Conservation (phyloP, 1,139 yeast genomes). For the Suhomyces kunorum region DNA sequence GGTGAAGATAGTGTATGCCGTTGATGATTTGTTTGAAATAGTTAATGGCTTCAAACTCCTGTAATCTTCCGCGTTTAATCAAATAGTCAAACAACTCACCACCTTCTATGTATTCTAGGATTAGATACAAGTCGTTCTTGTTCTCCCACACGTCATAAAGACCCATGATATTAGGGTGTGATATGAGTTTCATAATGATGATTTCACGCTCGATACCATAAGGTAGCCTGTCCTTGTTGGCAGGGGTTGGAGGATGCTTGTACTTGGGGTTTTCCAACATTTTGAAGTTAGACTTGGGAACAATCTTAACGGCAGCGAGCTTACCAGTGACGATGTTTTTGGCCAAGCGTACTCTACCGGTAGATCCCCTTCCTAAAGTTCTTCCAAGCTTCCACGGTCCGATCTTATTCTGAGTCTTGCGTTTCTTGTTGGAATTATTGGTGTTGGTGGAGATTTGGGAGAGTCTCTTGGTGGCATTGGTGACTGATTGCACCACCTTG, state of each 20-base stretch:
- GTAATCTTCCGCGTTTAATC: conserved; percentile 83
- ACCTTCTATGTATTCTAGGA: conserved; percentile 94
- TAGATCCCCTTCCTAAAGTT: conserved; percentile 92
- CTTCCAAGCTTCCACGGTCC: conserved; percentile 98
- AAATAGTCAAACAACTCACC: conserved; percentile 94
- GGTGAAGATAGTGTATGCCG: conserved; percentile 93
- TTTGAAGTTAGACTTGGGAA: conserved; percentile 72
- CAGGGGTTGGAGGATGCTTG: conserved; percentile 22
- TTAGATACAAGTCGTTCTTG: conserved; percentile 85
- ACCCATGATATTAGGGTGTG: conserved; percentile 94
- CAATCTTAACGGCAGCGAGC: conserved; percentile 95
- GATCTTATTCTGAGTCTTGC: conserved; percentile 67
- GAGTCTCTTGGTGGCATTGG: conserved; percentile 63
- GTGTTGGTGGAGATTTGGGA: conserved; percentile 65
- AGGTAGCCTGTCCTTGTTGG: conserved; percentile 60
- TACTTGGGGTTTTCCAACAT: conserved; percentile 58
- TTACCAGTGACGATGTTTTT: conserved; percentile 82
- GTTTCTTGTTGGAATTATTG: conserved; percentile 46
- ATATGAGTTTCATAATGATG: conserved; percentile 84
- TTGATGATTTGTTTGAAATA: conserved; percentile 90
- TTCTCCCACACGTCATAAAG: conserved; percentile 98
- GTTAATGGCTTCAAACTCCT: conserved; percentile 84
- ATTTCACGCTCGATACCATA: conserved; percentile 97
- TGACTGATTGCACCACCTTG: conserved; percentile 53
- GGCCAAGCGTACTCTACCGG: conserved; percentile 92